These are phyloP conservation scores for Fusarium hostae DNA, from an alignment of 2,329 filamentous ascomycete species.

Conservation along the genomic window DNA sequence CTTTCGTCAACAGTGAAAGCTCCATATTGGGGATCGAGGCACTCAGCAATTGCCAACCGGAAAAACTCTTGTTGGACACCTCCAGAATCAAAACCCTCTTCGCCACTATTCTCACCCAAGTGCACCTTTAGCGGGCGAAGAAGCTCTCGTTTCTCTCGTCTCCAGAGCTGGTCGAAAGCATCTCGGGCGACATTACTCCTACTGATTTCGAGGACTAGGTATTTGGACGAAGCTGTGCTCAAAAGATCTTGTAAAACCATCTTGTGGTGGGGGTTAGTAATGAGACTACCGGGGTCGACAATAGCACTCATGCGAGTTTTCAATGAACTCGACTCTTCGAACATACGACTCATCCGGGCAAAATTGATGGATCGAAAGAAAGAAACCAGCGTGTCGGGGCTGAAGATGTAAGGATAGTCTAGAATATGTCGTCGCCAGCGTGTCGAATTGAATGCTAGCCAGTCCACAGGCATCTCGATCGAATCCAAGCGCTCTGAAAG, in stretches of 20 bases:
- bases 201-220: constrained; percentile 75
- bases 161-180: constrained; percentile 89
- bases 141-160: constrained; percentile 82
- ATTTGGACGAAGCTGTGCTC: constrained; percentile 74
- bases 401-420: constrained; percentile 84
- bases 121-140: constrained; percentile 88
- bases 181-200: constrained; percentile 75
- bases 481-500: constrained; percentile 80
- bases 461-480: constrained; percentile 78
- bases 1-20: constrained; percentile 82
- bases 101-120: constrained; percentile 82
- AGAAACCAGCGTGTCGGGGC: constrained; percentile 74
- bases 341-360: constrained; percentile 82
- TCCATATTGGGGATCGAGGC: constrained; percentile 80
- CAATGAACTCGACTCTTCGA: constrained; percentile 73
- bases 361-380: constrained; percentile 93
- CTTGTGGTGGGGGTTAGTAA: constrained; percentile 68
- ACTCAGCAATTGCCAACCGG: constrained; percentile 81
- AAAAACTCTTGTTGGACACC: constrained; percentile 98
- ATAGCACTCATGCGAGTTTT: constrained; percentile 67
- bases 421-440: constrained; percentile 78
- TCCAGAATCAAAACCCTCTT: constrained; percentile 92
- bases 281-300: constrained; percentile 64
- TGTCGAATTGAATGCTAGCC: constrained; percentile 70
- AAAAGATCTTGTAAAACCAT: constrained; percentile 71